Base-by-base conservation (phyloP, 2,329 filamentous ascomycete genomes). In the Fusarium papillatum region DNA sequence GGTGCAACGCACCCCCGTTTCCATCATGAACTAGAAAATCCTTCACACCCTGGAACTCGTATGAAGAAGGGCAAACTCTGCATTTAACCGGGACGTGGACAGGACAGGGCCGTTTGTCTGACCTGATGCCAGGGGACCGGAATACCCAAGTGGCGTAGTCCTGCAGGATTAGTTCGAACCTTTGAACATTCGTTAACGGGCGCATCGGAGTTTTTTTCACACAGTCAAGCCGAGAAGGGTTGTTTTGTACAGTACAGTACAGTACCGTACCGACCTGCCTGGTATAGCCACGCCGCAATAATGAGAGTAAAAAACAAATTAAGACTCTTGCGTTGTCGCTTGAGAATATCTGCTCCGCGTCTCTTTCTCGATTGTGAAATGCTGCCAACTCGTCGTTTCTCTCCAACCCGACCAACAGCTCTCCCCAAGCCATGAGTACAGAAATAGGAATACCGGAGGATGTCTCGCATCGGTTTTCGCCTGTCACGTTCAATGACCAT, bases 401-500 rank as follows among this genome's bases (percentile, higher is more conserved):
- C 19, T 39, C 10, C 3, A 34, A 10, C 36, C 17, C 19, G 13
- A 53, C 24, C 6, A 38, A 34, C 24, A 69, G 22, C 5, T 64
- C 59, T 68, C 50, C 19, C 17, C 38, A 9, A 31, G n/a, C 36
- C 36, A 78, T 78, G 76, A 55, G 59, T 53, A 5, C 64, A 17
- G 65, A 61, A 60, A 64, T 63, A 50, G 43, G 62, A 43, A 55
- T 55, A 34, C 50, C 22, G 9, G 55, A 38, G 11, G 64, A 74
- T 13, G 48, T n/a, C 4, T 62, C 53, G 13, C 34, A 55, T 41
- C 65, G 68, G 8, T 71, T 78, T 36, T 74, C 76, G 2, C 74
- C 76, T 14, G 63, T 78, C 38, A 48, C 74, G 6, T 48, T 48
- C 29, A 66, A 72, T 34, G 76, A 78, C 13, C 76, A 78, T 69